A percentile compares a stretch with the other conserved stretches of the same genome.
Evolutionary conservation across 441 rosid species (phyloP).

Genomic region (Erodium moschatum): DNA sequence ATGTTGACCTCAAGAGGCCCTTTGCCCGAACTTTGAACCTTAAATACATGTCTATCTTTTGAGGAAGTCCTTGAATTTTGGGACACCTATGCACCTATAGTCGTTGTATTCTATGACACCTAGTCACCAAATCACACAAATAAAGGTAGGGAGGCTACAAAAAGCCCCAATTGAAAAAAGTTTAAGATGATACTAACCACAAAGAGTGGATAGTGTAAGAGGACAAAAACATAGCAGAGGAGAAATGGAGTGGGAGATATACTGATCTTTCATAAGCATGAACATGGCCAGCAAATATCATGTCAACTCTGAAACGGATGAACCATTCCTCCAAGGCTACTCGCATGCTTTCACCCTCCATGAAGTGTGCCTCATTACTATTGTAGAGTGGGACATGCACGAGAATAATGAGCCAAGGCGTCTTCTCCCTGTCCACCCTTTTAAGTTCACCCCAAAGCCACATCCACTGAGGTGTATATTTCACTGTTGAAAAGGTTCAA

Average conservation of each 20-base stretch:
- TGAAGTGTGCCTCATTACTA: conserved; percentile 62
- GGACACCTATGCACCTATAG: too few relatives aligned
- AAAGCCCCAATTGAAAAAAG: too few relatives aligned
- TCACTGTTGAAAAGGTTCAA: conserved; percentile 36
- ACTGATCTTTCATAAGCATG: conserved; percentile 80
- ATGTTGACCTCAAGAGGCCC: too few relatives aligned
- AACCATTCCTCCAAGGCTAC: conserved; percentile 59
- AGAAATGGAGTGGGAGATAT: conserved; percentile 16
- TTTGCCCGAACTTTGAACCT: background rate
- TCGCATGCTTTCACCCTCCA: conserved; percentile 72
- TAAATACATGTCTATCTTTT: background rate
- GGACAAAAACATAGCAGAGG: background rate
- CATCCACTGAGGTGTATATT: conserved; percentile 51
- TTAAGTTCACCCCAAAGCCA: conserved; percentile 48
- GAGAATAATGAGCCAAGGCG: conserved; percentile 68
- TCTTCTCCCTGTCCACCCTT: conserved; percentile 59
- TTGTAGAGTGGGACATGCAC: conserved; percentile 58
- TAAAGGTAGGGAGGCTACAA: too few relatives aligned
- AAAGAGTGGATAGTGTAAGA: background rate
- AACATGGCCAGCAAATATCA: conserved; percentile 66
- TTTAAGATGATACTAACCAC: background rate
- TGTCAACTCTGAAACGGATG: conserved; percentile 41
- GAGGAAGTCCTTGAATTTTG: background rate
- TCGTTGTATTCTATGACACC: too few relatives aligned
- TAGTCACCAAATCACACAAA: too few relatives aligned